Conservation (phyloP, 1,139 yeast genomes). For the Pneumocystis canis region DNA sequence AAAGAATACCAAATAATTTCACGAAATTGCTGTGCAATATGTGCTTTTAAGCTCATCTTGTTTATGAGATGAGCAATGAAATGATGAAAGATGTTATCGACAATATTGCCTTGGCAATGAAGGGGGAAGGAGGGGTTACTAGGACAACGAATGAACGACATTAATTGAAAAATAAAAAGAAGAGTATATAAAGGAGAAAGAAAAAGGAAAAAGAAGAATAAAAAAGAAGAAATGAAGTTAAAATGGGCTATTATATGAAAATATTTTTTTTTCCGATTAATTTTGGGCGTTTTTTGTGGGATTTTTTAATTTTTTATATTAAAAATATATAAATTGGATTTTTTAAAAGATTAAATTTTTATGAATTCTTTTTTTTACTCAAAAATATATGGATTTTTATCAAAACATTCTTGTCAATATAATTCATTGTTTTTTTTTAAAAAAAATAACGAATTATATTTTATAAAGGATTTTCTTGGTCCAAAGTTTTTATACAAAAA, state of each 20-base stretch:
- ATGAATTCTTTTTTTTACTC: background rate
- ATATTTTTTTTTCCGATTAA: no score
- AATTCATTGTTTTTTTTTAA: background rate
- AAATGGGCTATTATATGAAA: no score
- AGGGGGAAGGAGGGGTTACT: background rate
- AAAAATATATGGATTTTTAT: background rate
- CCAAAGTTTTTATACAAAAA: background rate
- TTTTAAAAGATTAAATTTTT: no score
- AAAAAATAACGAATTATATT: background rate
- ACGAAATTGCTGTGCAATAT: conserved; percentile 12
- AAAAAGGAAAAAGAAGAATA: no score
- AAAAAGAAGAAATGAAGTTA: no score
- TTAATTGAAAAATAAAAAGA: no score
- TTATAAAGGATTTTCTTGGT: background rate
- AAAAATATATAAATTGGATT: no score
- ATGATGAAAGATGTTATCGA: background rate
- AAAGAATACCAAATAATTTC: conserved; percentile 45
- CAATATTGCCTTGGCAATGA: background rate
- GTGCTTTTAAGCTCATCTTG: background rate
- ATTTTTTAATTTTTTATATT: no score
- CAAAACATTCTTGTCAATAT: background rate
- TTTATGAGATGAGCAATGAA: background rate
- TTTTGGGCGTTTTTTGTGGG: no score
- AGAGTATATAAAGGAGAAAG: no score
- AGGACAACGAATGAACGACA: no score